Base-by-base conservation (phyloP, 768 basidiomycete genomes). In the Dacryopinax primogenitus region DNA sequence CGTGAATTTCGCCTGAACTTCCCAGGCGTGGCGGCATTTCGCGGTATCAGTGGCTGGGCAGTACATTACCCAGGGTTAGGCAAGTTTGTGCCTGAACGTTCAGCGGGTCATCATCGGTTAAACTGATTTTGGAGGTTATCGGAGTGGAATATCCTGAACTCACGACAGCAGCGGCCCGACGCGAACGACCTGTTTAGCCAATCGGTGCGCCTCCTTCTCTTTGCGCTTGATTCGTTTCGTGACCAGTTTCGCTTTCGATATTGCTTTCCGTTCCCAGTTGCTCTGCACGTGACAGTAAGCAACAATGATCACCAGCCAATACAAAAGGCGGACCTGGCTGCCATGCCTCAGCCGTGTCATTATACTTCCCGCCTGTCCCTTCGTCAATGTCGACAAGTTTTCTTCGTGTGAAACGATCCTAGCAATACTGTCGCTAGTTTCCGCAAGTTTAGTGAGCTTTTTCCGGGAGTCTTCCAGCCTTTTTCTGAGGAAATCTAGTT, bases 291-390 rank as follows among this genome's bases (percentile, higher is more conserved):
- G 23, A 23, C 3, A 23, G 4, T 44, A 15, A 44, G 41, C 41
- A 18, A 6, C 16, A 6, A 44, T 6, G 7, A 44, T 6, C 3
- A 18, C 41, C 18, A 15, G 41, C 41, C 18, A 44, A 4, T 18
- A 23, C 36, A 18, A 11, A 58, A 63, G 21, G 65, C 74, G 33
- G 71, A 87, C 89, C 78, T 82, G 78, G 34, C 87, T 87, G 28
- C 90, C 90, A 70, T 92, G 86, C 71, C 83, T 86, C 65, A 89
- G 66, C 9, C 90, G 84, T 26, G 84, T 84, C 67, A 93, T 87
- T 47, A 92, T 84, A 68, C 85, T 84, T 0, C 86, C 86, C 32
- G 90, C 89, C 68, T 88, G 80, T 1, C 91, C 91, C 73, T 89
- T 91, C 1, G 83, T 90, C 69, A 93, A 70, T 0, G 66, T 74